Conservation (phyloP, 106 monocot genomes). For the Acorus calamus region DNA sequence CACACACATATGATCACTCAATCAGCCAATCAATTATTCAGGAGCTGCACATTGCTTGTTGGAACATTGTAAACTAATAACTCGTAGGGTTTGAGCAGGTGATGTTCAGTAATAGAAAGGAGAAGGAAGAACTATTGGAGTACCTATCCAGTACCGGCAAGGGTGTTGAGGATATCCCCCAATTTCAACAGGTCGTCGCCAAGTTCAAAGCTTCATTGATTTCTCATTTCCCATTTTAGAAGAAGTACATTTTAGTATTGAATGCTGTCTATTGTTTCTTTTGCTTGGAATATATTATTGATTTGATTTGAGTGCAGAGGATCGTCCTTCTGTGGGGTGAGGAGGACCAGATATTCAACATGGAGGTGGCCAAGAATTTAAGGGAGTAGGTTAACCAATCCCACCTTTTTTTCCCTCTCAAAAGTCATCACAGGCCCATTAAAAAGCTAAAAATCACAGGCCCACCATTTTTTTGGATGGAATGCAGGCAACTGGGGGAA, state of each 20-base stretch:
- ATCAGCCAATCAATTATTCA: too few species aligned
- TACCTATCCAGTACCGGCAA: conserved; percentile 50
- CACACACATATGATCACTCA: too few species aligned
- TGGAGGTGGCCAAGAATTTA: conserved; percentile 63
- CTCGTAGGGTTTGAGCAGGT: conserved; percentile 20
- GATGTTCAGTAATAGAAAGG: conserved; percentile 82
- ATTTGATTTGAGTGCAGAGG: conserved; percentile 30
- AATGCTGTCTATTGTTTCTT: too few species aligned
- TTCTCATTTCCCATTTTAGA: not conserved
- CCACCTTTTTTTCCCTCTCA: not conserved
- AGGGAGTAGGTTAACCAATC: conserved; percentile 41
- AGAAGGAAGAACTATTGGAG: conserved; percentile 68
- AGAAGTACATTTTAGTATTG: not conserved
- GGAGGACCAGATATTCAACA: conserved; percentile 73
- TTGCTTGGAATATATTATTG: too few species aligned
- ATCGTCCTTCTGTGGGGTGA: conserved; percentile 82
- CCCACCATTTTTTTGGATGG: not conserved
- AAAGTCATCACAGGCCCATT: not conserved
- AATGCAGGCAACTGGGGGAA: conserved; percentile 65
- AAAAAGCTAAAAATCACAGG: not conserved
- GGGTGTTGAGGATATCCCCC: conserved; percentile 20
- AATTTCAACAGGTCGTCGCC: conserved; percentile 43
- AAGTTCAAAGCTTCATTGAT: not conserved
- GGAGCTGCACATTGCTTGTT: too few species aligned
- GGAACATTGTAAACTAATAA: too few species aligned